Evolutionary conservation across 148 eudicot genomes (phyloP).

Genomic region (Rhododendron henanense): DNA sequence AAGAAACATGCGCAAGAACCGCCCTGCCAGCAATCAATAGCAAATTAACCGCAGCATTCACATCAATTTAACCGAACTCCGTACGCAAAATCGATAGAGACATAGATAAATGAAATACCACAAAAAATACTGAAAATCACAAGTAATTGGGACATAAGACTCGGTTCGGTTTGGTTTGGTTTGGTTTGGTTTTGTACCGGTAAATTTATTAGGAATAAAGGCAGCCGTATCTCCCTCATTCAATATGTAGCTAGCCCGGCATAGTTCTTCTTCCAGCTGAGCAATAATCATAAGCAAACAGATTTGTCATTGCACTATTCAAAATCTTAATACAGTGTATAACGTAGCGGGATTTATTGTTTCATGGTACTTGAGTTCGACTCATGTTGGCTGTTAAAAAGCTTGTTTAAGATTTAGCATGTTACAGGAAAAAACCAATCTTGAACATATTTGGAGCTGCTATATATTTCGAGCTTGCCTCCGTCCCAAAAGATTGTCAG

Average conservation of each 20-base stretch:
- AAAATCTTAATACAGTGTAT: not conserved
- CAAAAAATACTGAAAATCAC: not conserved
- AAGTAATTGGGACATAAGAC: no score
- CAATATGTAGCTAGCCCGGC: constrained; percentile 57
- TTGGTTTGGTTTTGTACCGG: constrained; percentile 29
- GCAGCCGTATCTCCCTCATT: constrained; percentile 91
- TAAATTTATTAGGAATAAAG: constrained; percentile 78
- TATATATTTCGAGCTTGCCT: not conserved
- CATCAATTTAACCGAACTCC: not conserved
- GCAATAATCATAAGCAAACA: constrained; percentile 4
- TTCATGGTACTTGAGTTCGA: not conserved
- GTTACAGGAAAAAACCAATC: not conserved
- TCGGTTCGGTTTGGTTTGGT: no score
- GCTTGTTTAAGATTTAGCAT: not conserved
- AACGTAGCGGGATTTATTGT: not conserved
- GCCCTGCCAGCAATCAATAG: constrained; percentile 37
- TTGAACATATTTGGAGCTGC: not conserved
- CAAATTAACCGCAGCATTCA: not conserved
- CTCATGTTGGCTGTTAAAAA: not conserved
- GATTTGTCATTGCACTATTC: not conserved
- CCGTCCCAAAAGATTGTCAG: not conserved
- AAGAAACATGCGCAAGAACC: constrained; percentile 73
- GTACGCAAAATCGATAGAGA: not conserved
- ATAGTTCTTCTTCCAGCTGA: constrained; percentile 76
- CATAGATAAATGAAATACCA: not conserved